Percentiles rank a stretch among this genome's conserved stretches.
phyloP scores from a whole-genome alignment of 2,329 filamentous ascomycete genomes.

The Phaeosphaeria sp. region DNA sequence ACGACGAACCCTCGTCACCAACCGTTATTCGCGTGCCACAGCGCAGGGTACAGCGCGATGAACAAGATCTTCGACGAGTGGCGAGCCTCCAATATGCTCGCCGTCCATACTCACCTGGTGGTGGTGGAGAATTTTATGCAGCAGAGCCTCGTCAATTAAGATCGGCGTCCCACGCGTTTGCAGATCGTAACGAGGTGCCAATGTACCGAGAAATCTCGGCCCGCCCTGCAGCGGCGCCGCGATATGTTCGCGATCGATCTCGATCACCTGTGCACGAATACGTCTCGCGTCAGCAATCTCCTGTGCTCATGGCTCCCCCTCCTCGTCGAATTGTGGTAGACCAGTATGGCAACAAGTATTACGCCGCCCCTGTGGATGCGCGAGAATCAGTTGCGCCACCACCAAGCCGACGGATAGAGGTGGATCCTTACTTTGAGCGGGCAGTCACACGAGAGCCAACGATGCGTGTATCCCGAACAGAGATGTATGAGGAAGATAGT shows the following conservation, averaged over 20 bases:
- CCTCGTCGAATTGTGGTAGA: conserved; percentile 77
- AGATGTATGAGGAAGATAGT: conserved; percentile 53
- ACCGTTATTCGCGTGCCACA: conserved; percentile 47
- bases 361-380: conserved; percentile 58
- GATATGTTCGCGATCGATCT: conserved; percentile 52
- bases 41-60: conserved; percentile 50
- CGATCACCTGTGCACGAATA: conserved; percentile 50
- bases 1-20: conserved; percentile 49
- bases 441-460: conserved; percentile 60
- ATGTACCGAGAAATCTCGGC: conserved; percentile 48
- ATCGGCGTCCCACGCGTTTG: conserved; percentile 52
- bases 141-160: conserved; percentile 47
- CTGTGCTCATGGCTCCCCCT: conserved; percentile 53
- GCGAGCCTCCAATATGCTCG: conserved; percentile 57
- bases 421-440: conserved; percentile 71
- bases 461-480: conserved; percentile 57
- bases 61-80: conserved; percentile 55
- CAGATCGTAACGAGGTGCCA: conserved; percentile 46
- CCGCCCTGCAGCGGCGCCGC: conserved; percentile 43
- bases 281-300: conserved; percentile 45
- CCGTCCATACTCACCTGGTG: conserved; percentile 49
- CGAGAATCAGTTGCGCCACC: conserved; percentile 64
- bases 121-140: conserved; percentile 45
- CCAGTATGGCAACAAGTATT: conserved; percentile 82
- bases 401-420: conserved; percentile 56